phyloP scores from a whole-genome alignment of 2,329 filamentous ascomycete genomes.

The Xylariaceae sp. region DNA sequence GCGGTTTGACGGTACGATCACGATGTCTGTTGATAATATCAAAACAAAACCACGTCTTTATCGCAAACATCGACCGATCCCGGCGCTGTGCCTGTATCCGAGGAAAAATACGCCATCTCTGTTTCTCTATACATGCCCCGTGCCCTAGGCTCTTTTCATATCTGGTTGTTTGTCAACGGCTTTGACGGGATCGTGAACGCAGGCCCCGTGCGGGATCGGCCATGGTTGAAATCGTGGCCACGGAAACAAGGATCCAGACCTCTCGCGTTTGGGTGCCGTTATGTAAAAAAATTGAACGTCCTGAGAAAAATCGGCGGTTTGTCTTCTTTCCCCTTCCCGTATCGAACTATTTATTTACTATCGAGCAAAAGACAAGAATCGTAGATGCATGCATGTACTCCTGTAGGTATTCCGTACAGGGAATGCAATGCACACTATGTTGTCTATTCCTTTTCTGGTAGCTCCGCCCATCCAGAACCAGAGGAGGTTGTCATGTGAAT shows the following conservation, averaged over 20 bases:
- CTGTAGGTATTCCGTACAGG: too few relatives aligned
- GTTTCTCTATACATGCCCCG: neutral
- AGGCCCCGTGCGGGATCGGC: neutral
- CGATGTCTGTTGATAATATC: neutral
- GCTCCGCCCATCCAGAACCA: conserved; percentile 9
- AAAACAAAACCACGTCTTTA: neutral
- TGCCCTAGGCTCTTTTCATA: neutral
- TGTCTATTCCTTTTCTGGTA: conserved; percentile 11
- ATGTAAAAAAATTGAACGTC: neutral
- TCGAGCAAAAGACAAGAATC: neutral
- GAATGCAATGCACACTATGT: neutral
- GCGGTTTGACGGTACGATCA: neutral
- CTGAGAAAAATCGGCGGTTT: neutral
- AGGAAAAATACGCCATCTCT: neutral
- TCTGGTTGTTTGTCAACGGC: neutral
- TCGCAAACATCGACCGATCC: neutral
- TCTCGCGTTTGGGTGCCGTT: neutral
- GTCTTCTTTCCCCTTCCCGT: neutral
- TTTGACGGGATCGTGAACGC: neutral
- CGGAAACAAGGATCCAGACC: neutral
- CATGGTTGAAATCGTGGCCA: neutral
- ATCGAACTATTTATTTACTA: neutral
- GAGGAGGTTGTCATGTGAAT: neutral
- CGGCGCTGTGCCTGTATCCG: too few relatives aligned
- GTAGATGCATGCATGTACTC: too few relatives aligned